phyloP scores from a whole-genome alignment of 1,284 basidiomycete species.

The Erythrobasidium hasegawianum region DNA sequence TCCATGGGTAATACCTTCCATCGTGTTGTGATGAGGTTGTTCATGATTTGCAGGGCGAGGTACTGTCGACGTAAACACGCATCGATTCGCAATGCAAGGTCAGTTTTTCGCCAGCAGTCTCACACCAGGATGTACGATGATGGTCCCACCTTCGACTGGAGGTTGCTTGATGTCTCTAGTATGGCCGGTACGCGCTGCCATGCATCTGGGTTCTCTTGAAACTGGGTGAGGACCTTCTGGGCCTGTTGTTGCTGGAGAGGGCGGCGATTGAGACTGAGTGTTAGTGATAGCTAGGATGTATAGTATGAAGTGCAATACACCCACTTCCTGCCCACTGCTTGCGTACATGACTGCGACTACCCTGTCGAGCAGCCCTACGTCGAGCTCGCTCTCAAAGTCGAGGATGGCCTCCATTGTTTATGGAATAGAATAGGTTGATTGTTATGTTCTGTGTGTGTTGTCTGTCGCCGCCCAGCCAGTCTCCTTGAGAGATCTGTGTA shows the following conservation, averaged over 20 bases:
- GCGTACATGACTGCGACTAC: conserved; percentile 80
- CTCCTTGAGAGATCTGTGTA: neutral
- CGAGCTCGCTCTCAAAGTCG: conserved; percentile 78
- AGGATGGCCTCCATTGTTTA: conserved; percentile 64
- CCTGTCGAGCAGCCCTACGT: conserved; percentile 76
- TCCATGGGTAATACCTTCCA: conserved; percentile 96
- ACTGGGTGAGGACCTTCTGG: conserved; percentile 84
- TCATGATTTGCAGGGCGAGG: conserved; percentile 89
- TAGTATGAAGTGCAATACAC: neutral
- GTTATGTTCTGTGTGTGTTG: neutral
- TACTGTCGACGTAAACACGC: too few relatives aligned
- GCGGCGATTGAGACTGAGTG: conserved; percentile 35
- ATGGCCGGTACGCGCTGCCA: conserved; percentile 97
- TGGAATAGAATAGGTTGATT: neutral
- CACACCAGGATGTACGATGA: neutral
- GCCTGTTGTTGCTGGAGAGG: conserved; percentile 80
- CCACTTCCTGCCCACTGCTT: conserved; percentile 56
- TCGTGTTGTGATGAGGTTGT: conserved; percentile 86
- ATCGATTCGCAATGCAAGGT: too few relatives aligned
- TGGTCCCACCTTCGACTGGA: conserved; percentile 80
- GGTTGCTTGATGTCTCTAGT: conserved; percentile 75
- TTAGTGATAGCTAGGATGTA: conserved; percentile 2
- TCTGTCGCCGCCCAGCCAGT: neutral
- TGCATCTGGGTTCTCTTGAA: conserved; percentile 94
- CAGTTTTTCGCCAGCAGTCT: too few relatives aligned